Evolutionary conservation across 2,329 filamentous ascomycete genomes (phyloP), one percentile per base, ranked within the genome.

Genomic region (Ilyonectria robusta): DNA sequence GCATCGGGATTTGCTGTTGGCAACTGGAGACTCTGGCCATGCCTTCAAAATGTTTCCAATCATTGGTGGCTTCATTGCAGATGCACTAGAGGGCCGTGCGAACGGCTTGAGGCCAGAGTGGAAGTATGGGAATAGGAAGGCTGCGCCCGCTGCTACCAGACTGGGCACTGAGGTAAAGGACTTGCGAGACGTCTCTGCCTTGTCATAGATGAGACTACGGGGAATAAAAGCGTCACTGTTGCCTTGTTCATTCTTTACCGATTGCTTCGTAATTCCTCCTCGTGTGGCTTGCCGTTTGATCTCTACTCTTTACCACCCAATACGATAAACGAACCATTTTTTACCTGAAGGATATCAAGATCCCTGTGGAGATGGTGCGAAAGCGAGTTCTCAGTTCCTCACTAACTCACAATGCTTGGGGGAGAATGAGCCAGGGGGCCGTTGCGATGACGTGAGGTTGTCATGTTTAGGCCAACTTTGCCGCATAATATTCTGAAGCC

Each of bases 1-100:
- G 54, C 31, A 74, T 26, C 37, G 65, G 2, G 47, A 64, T 2
- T 50, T 76, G 4, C 61, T 75, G 0, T 47, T 76, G 7, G 73
- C 68, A 0, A 75, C 75, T 1, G 72, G 74, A 2, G 74, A 76
- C 40, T 76, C 75, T 1, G 74, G 74, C 0, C 75, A 76, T 35
- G 74, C 72, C 1, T 76, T 76, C 53, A 77, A 77, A 40, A 77
- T 77, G 74, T 75, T 77, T 21, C 74, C 75, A 0, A 74, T 72
- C 2, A 72, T 75, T 11, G 75, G 74, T 0, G 44, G 63, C 8
- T 76, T 73, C 48, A 75, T 77, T 44, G 51, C 51, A 1, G 71
- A 75, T 50, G 69, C 72, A 0, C 33, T 75, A 9, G 73, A 76
- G 51, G 72, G 72, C 0, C 50, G 33, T 1, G 19, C 62, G 1